A percentile compares a stretch with the other conserved stretches of the same genome.
These are phyloP conservation scores for Trichoderma atroviride DNA, from an alignment of 2,329 filamentous ascomycete species.

Conservation along the genomic window DNA sequence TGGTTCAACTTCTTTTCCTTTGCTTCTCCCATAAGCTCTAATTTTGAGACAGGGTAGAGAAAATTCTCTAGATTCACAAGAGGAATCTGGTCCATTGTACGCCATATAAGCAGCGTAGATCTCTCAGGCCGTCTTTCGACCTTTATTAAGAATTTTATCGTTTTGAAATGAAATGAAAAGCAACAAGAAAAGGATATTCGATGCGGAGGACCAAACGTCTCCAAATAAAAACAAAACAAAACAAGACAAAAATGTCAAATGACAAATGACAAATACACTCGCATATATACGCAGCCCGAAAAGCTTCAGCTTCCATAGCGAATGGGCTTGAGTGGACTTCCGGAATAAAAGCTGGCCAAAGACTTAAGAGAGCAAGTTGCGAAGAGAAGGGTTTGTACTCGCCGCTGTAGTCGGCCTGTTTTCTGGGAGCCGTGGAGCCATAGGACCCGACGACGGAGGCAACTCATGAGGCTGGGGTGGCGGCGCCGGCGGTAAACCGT, in stretches of 20 bases:
- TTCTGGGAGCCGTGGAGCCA: constrained; percentile 42
- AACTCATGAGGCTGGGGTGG: constrained; percentile 30
- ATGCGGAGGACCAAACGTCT: not conserved
- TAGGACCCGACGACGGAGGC: constrained; percentile 33
- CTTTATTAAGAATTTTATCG: not conserved
- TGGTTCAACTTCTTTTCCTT: not conserved
- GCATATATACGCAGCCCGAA: not conserved
- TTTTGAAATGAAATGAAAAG: not conserved
- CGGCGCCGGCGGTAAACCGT: constrained; percentile 36
- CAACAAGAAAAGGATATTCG: not conserved
- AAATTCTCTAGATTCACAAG: not conserved
- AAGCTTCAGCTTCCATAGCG: not conserved
- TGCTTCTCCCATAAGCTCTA: not conserved
- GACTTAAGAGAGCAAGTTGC: constrained; percentile 68
- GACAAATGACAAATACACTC: not conserved
- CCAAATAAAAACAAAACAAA: not conserved
- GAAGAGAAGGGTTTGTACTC: constrained; percentile 74
- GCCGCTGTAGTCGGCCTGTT: constrained; percentile 62
- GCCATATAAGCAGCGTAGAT: constrained; percentile 9
- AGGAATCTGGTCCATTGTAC: not conserved
- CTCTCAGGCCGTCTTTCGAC: not conserved
- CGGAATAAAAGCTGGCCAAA: not conserved
- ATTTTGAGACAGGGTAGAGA: not conserved
- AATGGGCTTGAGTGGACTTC: not conserved
- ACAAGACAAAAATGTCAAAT: not conserved